Evolutionary conservation across 768 basidiomycete genomes (phyloP), one percentile per base, ranked within the genome.

Genomic region (Boletellus sp.): DNA sequence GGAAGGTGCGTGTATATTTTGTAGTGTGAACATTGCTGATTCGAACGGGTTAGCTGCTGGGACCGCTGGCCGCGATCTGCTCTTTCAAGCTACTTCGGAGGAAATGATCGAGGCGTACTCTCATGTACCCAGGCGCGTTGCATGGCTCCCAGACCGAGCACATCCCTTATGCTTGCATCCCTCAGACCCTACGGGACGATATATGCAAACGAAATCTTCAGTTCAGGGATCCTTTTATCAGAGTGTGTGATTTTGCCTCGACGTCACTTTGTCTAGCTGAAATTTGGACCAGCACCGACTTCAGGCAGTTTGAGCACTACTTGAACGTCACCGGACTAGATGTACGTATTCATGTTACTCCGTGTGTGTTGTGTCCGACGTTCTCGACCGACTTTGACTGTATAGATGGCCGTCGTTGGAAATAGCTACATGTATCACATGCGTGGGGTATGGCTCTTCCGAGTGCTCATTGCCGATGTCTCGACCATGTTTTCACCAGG

Each of bases 401-500:
- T 56, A 31, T 41, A 91, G 89, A 91, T 95, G 79, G 94, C 94
- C 0, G 72, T 95, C 23, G 84, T 95, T 3, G 90, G 91, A 13
- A 90, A 95, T 67, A 90, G 89, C 57, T 98, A 96, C 65, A 72
- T 92, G 46, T 97, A 96, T 63, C 94, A 97, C 68, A 97, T 92
- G 72, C 83, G 87, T 42, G 90, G 90, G 74, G 87, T 84, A 56
- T 1, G 64, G 35, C n/a, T 43, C 52, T 45, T 44, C 9, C 50
- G 20, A 12, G 16, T 45, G n/a, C 41, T 22, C 8, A 5, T n/a
- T 31, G 11, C 34, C 13, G 11, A 41, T 10, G 17, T 47, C 38
- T 63, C 10, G 52, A 43, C 28, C 28, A 28, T 28, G 3, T 17
- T 35, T 3, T 40, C 35, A 17, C 16, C 20, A 75, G 71, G 93